phyloP scores from a whole-genome alignment of 257 asterid species.

The Misopates orontium region DNA sequence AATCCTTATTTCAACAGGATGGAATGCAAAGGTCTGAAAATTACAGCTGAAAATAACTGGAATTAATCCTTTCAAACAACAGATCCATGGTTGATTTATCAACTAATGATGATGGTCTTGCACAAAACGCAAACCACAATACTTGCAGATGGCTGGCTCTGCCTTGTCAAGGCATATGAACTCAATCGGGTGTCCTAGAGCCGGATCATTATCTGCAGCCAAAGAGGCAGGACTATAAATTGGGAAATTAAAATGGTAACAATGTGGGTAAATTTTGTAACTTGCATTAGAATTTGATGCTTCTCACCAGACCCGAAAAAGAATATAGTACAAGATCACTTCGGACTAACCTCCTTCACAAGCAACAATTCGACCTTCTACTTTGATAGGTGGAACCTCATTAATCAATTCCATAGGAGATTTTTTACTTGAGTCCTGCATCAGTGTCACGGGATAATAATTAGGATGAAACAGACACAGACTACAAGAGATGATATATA shows the following conservation, averaged over 20 bases:
- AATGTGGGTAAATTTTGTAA: not conserved
- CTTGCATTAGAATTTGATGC: not conserved
- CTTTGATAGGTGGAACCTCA: constrained; percentile 96
- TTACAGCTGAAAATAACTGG: constrained; percentile 10
- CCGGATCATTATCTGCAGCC: constrained; percentile 64
- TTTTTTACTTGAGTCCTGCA: constrained; percentile 69
- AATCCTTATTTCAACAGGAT: constrained; percentile 13
- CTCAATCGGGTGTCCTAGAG: constrained; percentile 93
- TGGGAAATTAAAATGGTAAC: not conserved
- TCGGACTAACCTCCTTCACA: constrained; percentile 87
- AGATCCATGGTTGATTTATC: not conserved
- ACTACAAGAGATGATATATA: not conserved
- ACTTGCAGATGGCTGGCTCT: constrained; percentile 86
- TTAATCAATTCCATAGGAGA: constrained; percentile 97
- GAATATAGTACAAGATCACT: not conserved
- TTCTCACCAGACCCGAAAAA: not conserved
- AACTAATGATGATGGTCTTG: constrained; percentile 84
- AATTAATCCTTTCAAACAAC: constrained; percentile 2
- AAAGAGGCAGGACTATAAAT: not conserved
- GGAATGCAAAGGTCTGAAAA: not conserved
- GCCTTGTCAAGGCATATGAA: constrained; percentile 87
- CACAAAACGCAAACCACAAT: constrained; percentile 77
- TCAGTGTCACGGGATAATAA: constrained; percentile 15
- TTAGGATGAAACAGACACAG: constrained; percentile 6
- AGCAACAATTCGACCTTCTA: constrained; percentile 74